Conservation (phyloP, 2,329 filamentous ascomycete genomes). For the Bimuria novae-zelandiae region DNA sequence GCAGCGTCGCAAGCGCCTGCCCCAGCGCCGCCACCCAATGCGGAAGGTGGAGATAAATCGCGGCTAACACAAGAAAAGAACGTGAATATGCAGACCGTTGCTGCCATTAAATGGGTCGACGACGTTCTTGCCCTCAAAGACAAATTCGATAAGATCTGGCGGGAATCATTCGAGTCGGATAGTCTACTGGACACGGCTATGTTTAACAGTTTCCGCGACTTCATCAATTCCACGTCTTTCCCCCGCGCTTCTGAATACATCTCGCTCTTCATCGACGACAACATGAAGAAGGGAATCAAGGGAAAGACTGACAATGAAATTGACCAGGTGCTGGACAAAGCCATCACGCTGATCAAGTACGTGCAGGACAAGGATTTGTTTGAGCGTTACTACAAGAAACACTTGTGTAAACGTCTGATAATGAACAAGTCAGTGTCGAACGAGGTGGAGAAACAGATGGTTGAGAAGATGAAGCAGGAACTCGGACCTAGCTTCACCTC, state of each 20-base stretch:
- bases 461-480: constrained; percentile 95
- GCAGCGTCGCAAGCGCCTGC: constrained; percentile 57
- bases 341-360: constrained; percentile 84
- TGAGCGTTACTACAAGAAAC: constrained; percentile 97
- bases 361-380: constrained; percentile 92
- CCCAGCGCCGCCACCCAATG: constrained; percentile 40
- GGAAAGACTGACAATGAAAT: constrained; percentile 90
- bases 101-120: constrained; percentile 94
- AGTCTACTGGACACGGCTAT: constrained; percentile 79
- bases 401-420: constrained; percentile 83
- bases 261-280: constrained; percentile 96
- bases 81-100: constrained; percentile 78
- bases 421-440: constrained; percentile 88
- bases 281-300: constrained; percentile 89
- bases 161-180: constrained; percentile 73
- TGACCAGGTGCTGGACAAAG: constrained; percentile 83
- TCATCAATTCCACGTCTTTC: constrained; percentile 81
- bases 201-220: constrained; percentile 85
- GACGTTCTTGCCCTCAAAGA: constrained; percentile 84
- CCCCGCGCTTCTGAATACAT: constrained; percentile 85
- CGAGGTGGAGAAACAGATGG: constrained; percentile 94
- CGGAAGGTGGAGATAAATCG: constrained; percentile 58
- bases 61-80: constrained; percentile 50
- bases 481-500: constrained; percentile 91
- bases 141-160: constrained; percentile 84